Conservation (phyloP, 345 rosid genomes). For the Populus tremula region DNA sequence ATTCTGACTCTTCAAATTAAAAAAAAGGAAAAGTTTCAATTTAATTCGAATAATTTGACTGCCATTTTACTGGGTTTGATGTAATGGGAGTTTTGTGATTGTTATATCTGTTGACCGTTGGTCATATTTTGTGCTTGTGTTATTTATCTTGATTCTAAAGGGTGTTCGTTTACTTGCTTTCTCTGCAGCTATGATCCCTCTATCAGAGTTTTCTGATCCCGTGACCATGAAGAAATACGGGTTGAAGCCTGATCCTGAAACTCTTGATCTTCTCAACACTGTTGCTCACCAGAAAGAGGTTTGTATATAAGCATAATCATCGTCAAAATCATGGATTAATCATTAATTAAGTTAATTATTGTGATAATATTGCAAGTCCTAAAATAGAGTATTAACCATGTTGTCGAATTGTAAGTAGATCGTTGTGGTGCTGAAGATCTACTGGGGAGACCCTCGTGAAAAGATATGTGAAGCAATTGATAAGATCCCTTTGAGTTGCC, state of each 20-base stretch:
- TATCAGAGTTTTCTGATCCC: constrained; percentile 57
- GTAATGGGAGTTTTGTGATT: no score
- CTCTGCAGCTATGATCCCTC: constrained; percentile 66
- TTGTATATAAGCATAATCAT: not conserved
- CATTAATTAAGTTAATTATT: not conserved
- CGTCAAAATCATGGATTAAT: not conserved
- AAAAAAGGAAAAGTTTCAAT: no score
- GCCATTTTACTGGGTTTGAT: no score
- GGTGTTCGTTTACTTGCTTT: no score
- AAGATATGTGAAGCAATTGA: constrained; percentile 79
- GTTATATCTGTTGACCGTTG: no score
- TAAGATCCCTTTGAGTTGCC: constrained; percentile 60
- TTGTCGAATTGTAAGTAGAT: constrained; percentile 14
- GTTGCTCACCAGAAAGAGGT: constrained; percentile 56
- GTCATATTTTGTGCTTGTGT: no score
- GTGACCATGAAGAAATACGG: constrained; percentile 66
- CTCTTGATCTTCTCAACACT: constrained; percentile 63
- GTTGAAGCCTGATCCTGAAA: constrained; percentile 64
- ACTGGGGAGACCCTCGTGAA: constrained; percentile 88
- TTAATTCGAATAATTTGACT: no score
- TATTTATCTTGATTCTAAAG: no score
- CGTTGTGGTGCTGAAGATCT: constrained; percentile 61
- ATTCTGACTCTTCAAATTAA: no score
- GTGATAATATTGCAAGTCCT: not conserved
- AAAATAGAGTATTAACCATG: not conserved